phyloP scores from a whole-genome alignment of 768 basidiomycete genomes.

The Termitomyces sp. region DNA sequence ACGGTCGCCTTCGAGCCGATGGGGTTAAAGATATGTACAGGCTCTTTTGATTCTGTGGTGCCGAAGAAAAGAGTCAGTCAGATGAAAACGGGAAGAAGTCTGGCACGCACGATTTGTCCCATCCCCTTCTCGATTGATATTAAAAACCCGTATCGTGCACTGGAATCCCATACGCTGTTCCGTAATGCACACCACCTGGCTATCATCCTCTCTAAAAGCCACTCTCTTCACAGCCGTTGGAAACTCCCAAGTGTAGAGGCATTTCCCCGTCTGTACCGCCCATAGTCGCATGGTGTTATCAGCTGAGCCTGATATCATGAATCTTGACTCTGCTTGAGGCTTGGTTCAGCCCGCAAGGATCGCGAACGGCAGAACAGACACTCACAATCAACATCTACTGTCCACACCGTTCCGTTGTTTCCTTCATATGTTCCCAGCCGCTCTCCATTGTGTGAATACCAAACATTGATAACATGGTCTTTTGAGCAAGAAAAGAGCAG shows the following conservation, averaged over 20 bases:
- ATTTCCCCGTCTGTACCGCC: constrained; percentile 86
- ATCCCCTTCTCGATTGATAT: constrained; percentile 80
- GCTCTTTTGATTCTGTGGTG: constrained; percentile 65
- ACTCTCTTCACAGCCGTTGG: constrained; percentile 97
- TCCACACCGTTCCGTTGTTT: constrained; percentile 96
- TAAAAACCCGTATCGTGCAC: constrained; percentile 87
- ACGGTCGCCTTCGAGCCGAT: constrained; percentile 96
- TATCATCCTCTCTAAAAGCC: constrained; percentile 82
- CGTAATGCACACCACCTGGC: constrained; percentile 85
- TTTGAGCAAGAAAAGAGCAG: constrained; percentile 94
- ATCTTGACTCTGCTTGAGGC: constrained; percentile 66
- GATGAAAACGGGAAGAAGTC: neutral
- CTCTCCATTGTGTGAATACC: constrained; percentile 98
- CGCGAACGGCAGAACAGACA: constrained; percentile 10
- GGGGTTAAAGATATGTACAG: constrained; percentile 76
- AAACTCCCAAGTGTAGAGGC: constrained; percentile 95
- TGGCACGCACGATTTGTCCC: constrained; percentile 67
- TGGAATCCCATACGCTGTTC: constrained; percentile 96
- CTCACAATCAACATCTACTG: constrained; percentile 92
- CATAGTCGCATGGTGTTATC: constrained; percentile 92
- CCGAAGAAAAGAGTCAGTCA: constrained; percentile 2
- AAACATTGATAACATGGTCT: constrained; percentile 92
- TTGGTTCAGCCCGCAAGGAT: neutral
- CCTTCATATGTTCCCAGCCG: constrained; percentile 94
- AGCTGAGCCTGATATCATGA: constrained; percentile 87